phyloP scores from a whole-genome alignment of 768 basidiomycete genomes.

The Boletus vinaceobasis region DNA sequence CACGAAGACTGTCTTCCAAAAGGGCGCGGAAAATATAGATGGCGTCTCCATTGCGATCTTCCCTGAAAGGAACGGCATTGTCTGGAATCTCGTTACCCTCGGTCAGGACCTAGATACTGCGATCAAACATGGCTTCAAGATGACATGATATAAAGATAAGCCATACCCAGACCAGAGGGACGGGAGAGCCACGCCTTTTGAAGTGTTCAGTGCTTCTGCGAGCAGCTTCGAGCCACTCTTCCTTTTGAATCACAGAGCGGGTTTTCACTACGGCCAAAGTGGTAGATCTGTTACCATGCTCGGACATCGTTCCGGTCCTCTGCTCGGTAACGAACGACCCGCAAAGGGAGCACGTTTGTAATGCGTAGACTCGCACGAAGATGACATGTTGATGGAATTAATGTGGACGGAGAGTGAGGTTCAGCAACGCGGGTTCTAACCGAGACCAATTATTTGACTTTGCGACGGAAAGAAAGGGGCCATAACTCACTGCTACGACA shows the following conservation, averaged over 20 bases:
- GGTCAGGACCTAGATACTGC: slow-evolving; percentile 23
- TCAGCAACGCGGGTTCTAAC: too few species aligned
- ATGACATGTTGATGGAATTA: too few species aligned
- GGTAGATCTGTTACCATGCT: slow-evolving; percentile 9
- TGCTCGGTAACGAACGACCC: too few species aligned
- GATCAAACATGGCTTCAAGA: neutral
- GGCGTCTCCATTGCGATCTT: slow-evolving; percentile 29
- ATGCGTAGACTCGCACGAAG: too few species aligned
- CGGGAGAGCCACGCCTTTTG: slow-evolving; percentile 24
- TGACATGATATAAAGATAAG: neutral
- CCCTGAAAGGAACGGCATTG: slow-evolving; percentile 32
- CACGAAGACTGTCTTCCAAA: slow-evolving; percentile 31
- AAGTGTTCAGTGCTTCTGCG: slow-evolving; percentile 30
- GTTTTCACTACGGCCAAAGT: slow-evolving; percentile 11
- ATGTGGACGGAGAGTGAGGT: too few species aligned
- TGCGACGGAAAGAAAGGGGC: neutral
- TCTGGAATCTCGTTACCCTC: slow-evolving; percentile 31
- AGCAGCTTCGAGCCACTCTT: slow-evolving; percentile 30
- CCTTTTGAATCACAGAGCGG: slow-evolving; percentile 20
- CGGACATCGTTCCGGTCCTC: too few species aligned
- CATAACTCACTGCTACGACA: slow-evolving; percentile 5
- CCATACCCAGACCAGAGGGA: slow-evolving; percentile 33
- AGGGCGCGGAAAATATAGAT: slow-evolving; percentile 32
- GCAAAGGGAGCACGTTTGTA: too few species aligned
- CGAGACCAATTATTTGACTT: too few species aligned